These are phyloP conservation scores for Yamadazyma taylorii DNA, from an alignment of 1,139 yeast species.

Conservation along the genomic window DNA sequence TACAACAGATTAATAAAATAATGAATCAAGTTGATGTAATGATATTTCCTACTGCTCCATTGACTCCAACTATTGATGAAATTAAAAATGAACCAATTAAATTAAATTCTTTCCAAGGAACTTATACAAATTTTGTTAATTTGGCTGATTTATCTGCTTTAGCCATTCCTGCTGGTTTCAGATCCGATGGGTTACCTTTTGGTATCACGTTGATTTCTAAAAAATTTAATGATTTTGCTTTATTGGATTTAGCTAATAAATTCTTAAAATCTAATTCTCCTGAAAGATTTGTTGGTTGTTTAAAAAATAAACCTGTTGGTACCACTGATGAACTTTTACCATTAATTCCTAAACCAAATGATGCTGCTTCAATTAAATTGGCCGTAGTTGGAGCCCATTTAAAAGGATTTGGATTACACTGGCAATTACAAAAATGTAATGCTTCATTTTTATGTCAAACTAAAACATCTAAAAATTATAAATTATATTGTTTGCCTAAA, in stretches of 20 bases:
- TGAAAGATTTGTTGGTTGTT: conserved; percentile 34
- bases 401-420: conserved; percentile 82
- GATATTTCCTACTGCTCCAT: conserved; percentile 90
- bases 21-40: conserved; percentile 68
- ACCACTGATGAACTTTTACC: conserved; percentile 33
- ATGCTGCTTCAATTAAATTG: conserved; percentile 43
- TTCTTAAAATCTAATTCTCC: conserved; percentile 48
- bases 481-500: conserved; percentile 79
- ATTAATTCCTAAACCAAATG: conserved; percentile 37
- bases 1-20: conserved; percentile 59
- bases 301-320: conserved; percentile 40
- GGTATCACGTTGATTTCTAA: conserved; percentile 84
- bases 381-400: conserved; percentile 98
- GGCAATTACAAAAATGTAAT: conserved; percentile 87
- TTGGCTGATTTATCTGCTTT: conserved; percentile 91
- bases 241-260: conserved; percentile 76
- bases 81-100: conserved; percentile 76
- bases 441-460: conserved; percentile 72
- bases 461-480: conserved; percentile 70
- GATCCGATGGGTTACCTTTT: conserved; percentile 80
- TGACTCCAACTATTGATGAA: conserved; percentile 77
- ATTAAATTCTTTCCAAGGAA: conserved; percentile 88
- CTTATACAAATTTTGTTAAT: conserved; percentile 95
- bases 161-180: conserved; percentile 88
- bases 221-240: conserved; percentile 85